Base-by-base conservation (phyloP, 441 rosid species). In the Erysimum pusillum region DNA sequence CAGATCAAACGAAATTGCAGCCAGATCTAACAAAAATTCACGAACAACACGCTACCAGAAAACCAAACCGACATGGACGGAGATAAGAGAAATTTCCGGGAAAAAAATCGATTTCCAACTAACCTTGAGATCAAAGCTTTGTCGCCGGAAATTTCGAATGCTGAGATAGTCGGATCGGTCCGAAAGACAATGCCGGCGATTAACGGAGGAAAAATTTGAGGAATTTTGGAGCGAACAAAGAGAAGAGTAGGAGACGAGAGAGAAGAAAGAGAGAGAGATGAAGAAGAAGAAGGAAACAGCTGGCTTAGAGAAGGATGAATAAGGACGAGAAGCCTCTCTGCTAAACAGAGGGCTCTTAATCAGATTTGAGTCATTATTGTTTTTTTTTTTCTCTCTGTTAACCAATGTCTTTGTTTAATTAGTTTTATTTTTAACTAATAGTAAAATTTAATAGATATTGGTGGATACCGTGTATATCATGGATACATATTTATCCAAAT, bases 41-140 rank as follows among this genome's bases (percentile, higher is more conserved):
- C 22, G 35, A 67, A 58, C 8, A 44, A 10, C 13, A 68, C 39
- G 67, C 44, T 5, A 38, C 6, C n/a, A 39, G 54, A 51, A 35
- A 60, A 48, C 36, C 2, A 64, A 22, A 75, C 73, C 73, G 64
- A 63, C 57, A 74, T 62, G 22, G 44, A 44, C 51, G 54, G 58
- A 75, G 76, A 68, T 64, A 63, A 63, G 69, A 73, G 67, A 65
- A 52, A 41, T 41, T 56, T 64, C 56, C 34, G 46, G 63, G 9
- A 22, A 10, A 2, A 28, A 41, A 53, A 41, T 2, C 48, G 61
- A 79, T 62, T 79, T 68, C 78, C 78, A 65, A 69, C 79, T 9
- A 63, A 79, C 82, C 82, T 79, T 4, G 63, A 75, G 82, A 79
- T 75, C 75, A 69, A 69, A 76, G 58, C 59, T 69, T 48, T 31